Evolutionary conservation across 2,329 filamentous ascomycete genomes (phyloP).

Genomic region (Botrytis medusae): DNA sequence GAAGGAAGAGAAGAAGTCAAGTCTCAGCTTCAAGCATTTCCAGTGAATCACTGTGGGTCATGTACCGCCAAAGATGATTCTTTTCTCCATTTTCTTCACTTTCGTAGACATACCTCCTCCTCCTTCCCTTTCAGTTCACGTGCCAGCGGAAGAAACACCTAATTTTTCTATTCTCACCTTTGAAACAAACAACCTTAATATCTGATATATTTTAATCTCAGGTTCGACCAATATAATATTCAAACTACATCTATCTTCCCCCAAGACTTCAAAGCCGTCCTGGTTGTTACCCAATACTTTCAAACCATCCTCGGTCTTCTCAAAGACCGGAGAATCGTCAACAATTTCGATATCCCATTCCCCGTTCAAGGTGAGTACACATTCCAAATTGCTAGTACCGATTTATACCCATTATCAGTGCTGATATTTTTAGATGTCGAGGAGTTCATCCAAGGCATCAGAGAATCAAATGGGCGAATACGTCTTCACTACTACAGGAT

Average conservation of each 20-base stretch:
- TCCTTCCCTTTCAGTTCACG: neutral
- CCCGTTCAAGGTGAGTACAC: neutral
- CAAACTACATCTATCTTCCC: too few species aligned
- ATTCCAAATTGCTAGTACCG: neutral
- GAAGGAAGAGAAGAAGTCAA: too few species aligned
- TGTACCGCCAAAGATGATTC: fast-evolving
- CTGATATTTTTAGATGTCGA: neutral
- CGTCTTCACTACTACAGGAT: too few species aligned
- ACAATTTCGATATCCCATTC: neutral
- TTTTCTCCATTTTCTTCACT: neutral
- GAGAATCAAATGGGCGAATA: too few species aligned
- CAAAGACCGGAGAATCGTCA: neutral
- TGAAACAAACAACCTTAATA: too few species aligned
- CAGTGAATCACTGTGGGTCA: neutral
- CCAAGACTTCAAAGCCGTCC: too few species aligned
- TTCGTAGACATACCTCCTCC: neutral
- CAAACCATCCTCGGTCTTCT: too few species aligned
- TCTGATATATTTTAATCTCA: neutral
- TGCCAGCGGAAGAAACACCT: too few species aligned
- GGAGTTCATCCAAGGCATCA: too few species aligned
- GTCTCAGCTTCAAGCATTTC: neutral
- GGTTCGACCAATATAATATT: too few species aligned
- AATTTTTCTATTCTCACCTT: too few species aligned
- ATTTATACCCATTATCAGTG: neutral
- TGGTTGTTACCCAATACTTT: too few species aligned